Evolutionary conservation across 176 grass and related monocot genomes (phyloP).

Genomic region (Hsuehochloa calcarea): DNA sequence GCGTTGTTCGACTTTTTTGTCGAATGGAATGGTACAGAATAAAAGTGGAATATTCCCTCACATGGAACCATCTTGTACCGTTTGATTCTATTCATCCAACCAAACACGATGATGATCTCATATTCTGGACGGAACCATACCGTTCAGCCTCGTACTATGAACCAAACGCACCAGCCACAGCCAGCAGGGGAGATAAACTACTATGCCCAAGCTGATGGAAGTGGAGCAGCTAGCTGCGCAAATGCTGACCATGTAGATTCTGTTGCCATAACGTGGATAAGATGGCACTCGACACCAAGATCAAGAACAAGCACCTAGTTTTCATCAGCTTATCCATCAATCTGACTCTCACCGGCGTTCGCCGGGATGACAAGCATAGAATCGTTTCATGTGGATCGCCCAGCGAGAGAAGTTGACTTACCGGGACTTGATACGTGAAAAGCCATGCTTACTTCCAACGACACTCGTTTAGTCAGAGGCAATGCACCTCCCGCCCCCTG

Average conservation of each 20-base stretch:
- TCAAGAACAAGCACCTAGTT: background rate
- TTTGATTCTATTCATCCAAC: too few relatives aligned
- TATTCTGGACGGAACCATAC: too few relatives aligned
- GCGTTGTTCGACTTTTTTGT: too few relatives aligned
- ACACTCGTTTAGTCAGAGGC: conserved; percentile 29
- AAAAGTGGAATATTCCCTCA: too few relatives aligned
- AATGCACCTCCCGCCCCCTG: background rate
- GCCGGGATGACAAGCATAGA: conserved; percentile 38
- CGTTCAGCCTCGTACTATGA: too few relatives aligned
- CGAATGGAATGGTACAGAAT: too few relatives aligned
- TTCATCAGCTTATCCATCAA: background rate
- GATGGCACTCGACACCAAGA: background rate
- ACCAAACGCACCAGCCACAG: too few relatives aligned
- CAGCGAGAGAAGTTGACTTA: conserved; percentile 34
- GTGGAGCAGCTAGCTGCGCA: background rate
- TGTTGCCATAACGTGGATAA: conserved; percentile 23
- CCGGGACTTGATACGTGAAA: conserved; percentile 35
- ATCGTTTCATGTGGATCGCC: too few relatives aligned
- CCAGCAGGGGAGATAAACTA: too few relatives aligned
- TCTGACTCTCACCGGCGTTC: background rate
- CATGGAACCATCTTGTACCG: too few relatives aligned
- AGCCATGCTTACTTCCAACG: conserved; percentile 51
- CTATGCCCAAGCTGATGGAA: too few relatives aligned
- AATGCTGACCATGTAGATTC: conserved; percentile 11
- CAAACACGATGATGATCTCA: too few relatives aligned